phyloP scores from a whole-genome alignment of 345 rosid species.

The Rhizophora apiculata region DNA sequence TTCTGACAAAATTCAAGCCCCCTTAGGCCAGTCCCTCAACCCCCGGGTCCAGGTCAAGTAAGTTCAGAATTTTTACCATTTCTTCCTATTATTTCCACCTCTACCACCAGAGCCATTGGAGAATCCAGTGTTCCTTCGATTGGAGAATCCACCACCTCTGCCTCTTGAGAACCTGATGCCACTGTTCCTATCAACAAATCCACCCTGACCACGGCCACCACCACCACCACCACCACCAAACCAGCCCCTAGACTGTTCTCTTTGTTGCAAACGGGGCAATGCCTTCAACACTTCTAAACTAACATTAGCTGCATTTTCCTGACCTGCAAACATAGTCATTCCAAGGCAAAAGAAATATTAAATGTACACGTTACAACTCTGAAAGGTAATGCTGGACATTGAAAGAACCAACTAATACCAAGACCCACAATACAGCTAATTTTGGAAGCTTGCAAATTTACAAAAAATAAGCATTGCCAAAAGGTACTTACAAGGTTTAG shows the following conservation, averaged over 20 bases:
- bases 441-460: too few relatives aligned
- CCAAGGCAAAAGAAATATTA: too few relatives aligned
- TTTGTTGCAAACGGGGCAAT: conserved; percentile 75
- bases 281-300: conserved; percentile 61
- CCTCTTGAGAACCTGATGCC: conserved; percentile 38
- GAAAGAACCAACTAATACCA: too few relatives aligned
- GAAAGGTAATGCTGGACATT: too few relatives aligned
- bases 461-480: too few relatives aligned
- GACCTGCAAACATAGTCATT: conserved; percentile 33
- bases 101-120: conserved; percentile 33
- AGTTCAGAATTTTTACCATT: conserved; percentile 30
- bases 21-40: too few relatives aligned
- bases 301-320: conserved; percentile 59
- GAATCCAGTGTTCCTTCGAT: conserved; percentile 37
- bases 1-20: too few relatives aligned
- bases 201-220: conserved; percentile 33
- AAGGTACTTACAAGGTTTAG: too few relatives aligned
- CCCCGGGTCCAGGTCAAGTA: too few relatives aligned
- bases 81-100: conserved; percentile 27
- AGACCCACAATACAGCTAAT: too few relatives aligned
- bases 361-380: too few relatives aligned
- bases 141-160: conserved; percentile 42
- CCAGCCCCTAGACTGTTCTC: conserved; percentile 57
- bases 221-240: conserved; percentile 55
- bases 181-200: conserved; percentile 29